These are phyloP conservation scores for Fusarium beomiforme DNA, from an alignment of 2,329 filamentous ascomycete species.

Conservation along the genomic window DNA sequence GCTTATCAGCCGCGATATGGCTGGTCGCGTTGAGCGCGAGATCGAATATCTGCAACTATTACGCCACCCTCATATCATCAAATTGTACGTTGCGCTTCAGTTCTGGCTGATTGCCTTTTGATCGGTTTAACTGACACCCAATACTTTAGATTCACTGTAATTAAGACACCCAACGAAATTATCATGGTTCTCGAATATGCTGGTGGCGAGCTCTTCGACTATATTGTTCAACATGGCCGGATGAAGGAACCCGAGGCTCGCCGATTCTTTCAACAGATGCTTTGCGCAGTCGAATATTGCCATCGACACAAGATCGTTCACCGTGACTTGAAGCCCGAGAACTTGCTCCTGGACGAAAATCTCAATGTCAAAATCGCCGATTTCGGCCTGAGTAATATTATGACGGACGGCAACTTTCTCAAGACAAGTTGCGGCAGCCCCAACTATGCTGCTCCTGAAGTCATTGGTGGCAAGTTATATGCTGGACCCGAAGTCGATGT, in stretches of 20 bases:
- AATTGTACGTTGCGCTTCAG: conserved; percentile 72
- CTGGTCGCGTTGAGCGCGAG: conserved; percentile 94
- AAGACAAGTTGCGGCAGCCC: conserved; percentile 98
- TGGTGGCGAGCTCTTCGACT: conserved; percentile 96
- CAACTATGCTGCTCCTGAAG: conserved; percentile 97
- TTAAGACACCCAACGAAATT: conserved; percentile 93
- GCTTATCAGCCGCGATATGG: conserved; percentile 97
- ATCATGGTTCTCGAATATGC: conserved; percentile 99
- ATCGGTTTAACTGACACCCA: conserved; percentile 5
- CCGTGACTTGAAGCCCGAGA: conserved; percentile 96
- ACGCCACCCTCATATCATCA: conserved; percentile 98
- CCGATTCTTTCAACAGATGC: conserved; percentile 98
- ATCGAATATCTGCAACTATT: conserved; percentile 97
- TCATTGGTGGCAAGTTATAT: conserved; percentile 97
- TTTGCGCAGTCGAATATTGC: conserved; percentile 98
- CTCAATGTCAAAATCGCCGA: conserved; percentile 99
- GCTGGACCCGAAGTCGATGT: conserved; percentile 98
- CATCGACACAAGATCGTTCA: conserved; percentile 99
- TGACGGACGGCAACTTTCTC: conserved; percentile 99
- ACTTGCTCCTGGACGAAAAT: conserved; percentile 91
- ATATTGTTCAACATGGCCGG: conserved; percentile 93
- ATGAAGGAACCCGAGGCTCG: conserved; percentile 93
- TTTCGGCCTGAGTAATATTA: conserved; percentile 98
- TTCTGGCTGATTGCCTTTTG: not conserved
- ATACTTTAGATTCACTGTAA: conserved; percentile 82